A percentile compares a stretch with the other conserved stretches of the same genome.
Conservation (phyloP, 345 rosid genomes). For the Punica granatum region DNA sequence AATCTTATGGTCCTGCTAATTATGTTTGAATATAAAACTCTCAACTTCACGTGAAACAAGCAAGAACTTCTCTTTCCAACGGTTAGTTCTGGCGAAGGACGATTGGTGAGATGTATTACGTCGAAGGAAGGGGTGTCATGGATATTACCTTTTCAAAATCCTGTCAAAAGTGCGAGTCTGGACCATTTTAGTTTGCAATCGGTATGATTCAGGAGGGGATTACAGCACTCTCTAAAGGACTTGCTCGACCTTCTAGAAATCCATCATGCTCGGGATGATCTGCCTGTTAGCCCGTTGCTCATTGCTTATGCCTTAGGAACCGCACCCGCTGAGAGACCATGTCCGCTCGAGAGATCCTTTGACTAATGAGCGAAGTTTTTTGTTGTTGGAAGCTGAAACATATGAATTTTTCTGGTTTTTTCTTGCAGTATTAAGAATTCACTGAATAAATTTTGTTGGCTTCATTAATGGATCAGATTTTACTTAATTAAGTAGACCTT, state of each 20-base stretch:
- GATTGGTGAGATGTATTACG: not conserved
- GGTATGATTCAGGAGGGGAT: not conserved
- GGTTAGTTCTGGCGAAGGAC: not conserved
- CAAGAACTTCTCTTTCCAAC: not conserved
- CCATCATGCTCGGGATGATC: too few relatives aligned
- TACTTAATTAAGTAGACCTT: not conserved
- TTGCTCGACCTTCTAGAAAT: not conserved
- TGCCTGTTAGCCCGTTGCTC: not conserved
- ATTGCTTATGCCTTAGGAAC: not conserved
- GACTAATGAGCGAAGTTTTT: not conserved
- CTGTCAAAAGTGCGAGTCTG: not conserved
- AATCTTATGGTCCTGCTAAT: not conserved
- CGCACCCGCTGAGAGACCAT: not conserved
- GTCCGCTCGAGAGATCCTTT: not conserved
- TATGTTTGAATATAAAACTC: not conserved
- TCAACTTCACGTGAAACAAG: not conserved
- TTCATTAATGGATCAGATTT: too few relatives aligned
- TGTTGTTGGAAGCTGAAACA: too few relatives aligned
- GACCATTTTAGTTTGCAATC: not conserved
- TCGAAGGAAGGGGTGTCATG: not conserved
- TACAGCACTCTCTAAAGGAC: not conserved
- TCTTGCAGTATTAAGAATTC: too few relatives aligned
- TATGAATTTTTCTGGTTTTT: too few relatives aligned
- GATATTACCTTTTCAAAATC: not conserved
- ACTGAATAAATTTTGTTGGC: too few relatives aligned